Evolutionary conservation across 495 filamentous ascomycete genomes (phyloP).

Genomic region (Letharia lupina): DNA sequence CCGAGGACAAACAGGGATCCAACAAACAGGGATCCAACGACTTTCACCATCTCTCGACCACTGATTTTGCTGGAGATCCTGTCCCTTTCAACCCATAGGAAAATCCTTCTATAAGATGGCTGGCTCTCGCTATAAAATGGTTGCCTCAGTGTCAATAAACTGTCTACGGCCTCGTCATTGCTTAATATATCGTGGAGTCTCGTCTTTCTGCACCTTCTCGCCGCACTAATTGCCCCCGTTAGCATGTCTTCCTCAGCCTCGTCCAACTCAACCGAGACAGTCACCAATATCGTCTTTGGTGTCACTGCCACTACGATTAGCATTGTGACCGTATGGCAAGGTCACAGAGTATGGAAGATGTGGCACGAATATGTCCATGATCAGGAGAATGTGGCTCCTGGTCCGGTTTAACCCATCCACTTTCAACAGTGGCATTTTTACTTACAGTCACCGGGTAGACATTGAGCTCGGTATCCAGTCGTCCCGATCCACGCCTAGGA

Average conservation of each 20-base stretch:
- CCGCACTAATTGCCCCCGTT: not conserved
- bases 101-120: not conserved
- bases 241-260: constrained; percentile 12
- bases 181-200: not conserved
- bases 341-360: constrained; percentile 11
- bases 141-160: not conserved
- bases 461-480: not conserved
- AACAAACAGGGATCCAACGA: no score
- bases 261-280: constrained; percentile 5
- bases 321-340: constrained; percentile 15
- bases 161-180: not conserved
- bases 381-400: not conserved
- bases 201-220: not conserved
- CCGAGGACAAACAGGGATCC: no score
- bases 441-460: not conserved
- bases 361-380: not conserved
- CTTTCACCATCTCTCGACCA: no score
- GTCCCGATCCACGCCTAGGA: not conserved
- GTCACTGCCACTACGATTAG: constrained; percentile 14
- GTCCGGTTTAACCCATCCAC: not conserved
- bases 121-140: not conserved
- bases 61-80: no score
- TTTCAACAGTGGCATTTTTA: not conserved
- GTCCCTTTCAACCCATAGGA: not conserved
- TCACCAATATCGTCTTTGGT: constrained; percentile 15